phyloP scores from a whole-genome alignment of 352 stramenopile species.

The Stephanocyclus meneghinianus region DNA sequence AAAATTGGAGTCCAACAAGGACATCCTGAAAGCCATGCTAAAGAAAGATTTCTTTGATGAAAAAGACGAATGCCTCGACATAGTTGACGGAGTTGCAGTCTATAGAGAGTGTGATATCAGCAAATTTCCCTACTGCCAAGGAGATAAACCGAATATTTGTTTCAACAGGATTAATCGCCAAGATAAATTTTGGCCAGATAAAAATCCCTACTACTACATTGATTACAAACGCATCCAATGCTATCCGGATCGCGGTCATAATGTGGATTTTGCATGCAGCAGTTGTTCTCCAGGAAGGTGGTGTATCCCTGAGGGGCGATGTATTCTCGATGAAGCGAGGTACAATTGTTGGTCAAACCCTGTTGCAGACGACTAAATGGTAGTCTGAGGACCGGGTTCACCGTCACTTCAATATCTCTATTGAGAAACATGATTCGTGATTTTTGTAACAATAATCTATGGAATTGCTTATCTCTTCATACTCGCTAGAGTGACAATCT shows the following conservation, averaged over 20 bases:
- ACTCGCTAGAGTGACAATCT: no score
- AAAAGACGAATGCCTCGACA: slow-evolving; percentile 53
- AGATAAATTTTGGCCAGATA: slow-evolving; percentile 69
- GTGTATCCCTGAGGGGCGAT: slow-evolving; percentile 65
- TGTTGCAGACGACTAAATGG: not conserved
- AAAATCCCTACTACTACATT: slow-evolving; percentile 81
- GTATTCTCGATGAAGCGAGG: slow-evolving; percentile 74
- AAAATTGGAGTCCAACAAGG: slow-evolving; percentile 16
- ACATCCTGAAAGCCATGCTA: slow-evolving; percentile 51
- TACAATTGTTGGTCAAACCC: slow-evolving; percentile 63
- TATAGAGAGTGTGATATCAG: slow-evolving; percentile 66
- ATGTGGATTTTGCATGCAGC: slow-evolving; percentile 59
- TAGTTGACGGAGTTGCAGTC: slow-evolving; percentile 27
- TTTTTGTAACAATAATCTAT: not conserved
- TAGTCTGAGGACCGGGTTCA: not conserved
- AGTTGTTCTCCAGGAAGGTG: slow-evolving; percentile 77
- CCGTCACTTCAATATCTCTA: not conserved
- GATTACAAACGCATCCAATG: slow-evolving; percentile 77
- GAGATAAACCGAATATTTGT: slow-evolving; percentile 61
- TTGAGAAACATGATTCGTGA: not conserved
- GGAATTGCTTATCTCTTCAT: no score
- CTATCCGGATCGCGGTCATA: slow-evolving; percentile 60
- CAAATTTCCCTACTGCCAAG: slow-evolving; percentile 65
- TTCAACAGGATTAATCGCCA: slow-evolving; percentile 79
- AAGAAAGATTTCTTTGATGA: slow-evolving; percentile 22